Conservation (phyloP, 169 alveolate species). For the Plasmodium blacklocki region DNA sequence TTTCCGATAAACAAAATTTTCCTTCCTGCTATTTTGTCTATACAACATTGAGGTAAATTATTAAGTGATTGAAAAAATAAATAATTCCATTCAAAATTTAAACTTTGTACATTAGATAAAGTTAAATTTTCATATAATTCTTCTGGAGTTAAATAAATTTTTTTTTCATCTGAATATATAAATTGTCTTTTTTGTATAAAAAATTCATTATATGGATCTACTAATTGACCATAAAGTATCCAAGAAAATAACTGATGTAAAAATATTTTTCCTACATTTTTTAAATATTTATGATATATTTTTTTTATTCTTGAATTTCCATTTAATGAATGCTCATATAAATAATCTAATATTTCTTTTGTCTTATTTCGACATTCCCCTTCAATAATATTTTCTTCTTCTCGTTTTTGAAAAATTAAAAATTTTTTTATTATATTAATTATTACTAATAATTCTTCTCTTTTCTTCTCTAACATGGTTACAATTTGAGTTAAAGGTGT, state of each 20-base stretch:
- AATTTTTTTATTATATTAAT: constrained; percentile 65
- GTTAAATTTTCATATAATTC: constrained; percentile 74
- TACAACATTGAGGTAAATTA: constrained; percentile 71
- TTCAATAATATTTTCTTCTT: constrained; percentile 55
- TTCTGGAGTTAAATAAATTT: constrained; percentile 70
- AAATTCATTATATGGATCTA: constrained; percentile 82
- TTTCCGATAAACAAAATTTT: constrained; percentile 83
- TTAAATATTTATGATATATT: constrained; percentile 58
- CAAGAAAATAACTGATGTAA: constrained; percentile 78
- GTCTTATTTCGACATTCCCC: constrained; percentile 73
- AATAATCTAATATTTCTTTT: constrained; percentile 72
- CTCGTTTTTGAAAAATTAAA: constrained; percentile 69
- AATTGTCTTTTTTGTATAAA: constrained; percentile 77
- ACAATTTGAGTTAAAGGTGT: constrained; percentile 80
- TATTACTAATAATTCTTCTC: constrained; percentile 76
- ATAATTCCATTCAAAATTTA: constrained; percentile 84
- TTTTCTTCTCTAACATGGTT: constrained; percentile 79
- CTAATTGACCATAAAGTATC: constrained; percentile 82
- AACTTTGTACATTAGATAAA: constrained; percentile 74
- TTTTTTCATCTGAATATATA: constrained; percentile 72
- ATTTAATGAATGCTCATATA: constrained; percentile 59
- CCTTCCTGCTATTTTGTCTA: constrained; percentile 57
- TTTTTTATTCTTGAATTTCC: constrained; percentile 69
- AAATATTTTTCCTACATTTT: constrained; percentile 67
- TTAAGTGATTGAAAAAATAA: constrained; percentile 76